Percentiles rank a stretch among this genome's conserved stretches.
Evolutionary conservation across 2,329 filamentous ascomycete species (phyloP).

Genomic region (Ciborinia camelliae): DNA sequence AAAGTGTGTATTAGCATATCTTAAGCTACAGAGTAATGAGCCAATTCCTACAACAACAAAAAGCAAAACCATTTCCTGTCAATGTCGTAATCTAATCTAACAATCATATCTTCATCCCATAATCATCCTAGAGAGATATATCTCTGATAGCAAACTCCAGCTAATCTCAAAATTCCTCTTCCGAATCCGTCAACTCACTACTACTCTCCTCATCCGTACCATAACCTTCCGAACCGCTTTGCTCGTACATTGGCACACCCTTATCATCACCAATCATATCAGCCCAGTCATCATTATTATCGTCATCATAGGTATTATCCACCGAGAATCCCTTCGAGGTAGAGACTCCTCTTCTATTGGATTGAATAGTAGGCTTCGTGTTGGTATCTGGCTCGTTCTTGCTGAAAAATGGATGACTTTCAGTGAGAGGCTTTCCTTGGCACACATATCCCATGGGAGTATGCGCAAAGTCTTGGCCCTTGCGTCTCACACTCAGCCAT

Average conservation of each 20-base stretch:
- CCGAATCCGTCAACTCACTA: neutral
- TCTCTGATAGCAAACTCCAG: neutral
- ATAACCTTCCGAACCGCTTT: neutral
- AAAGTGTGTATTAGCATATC: neutral
- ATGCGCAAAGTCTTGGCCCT: constrained; percentile 54
- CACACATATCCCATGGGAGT: constrained; percentile 52
- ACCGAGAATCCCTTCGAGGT: neutral
- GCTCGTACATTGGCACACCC: neutral
- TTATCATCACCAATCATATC: neutral
- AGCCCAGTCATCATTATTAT: neutral
- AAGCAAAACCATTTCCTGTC: neutral
- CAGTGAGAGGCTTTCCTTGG: constrained; percentile 43
- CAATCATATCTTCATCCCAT: neutral
- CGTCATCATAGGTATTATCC: neutral
- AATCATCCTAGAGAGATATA: neutral
- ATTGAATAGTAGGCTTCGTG: neutral
- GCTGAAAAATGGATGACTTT: constrained; percentile 52
- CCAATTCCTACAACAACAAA: neutral
- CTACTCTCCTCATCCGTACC: neutral
- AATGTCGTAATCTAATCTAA: neutral
- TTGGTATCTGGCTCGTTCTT: neutral
- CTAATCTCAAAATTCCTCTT: neutral
- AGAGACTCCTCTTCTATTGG: neutral
- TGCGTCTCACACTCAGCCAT: constrained; percentile 53
- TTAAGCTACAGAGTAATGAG: neutral